Conservation (phyloP, 2,329 filamentous ascomycete species). For the Hypoxylon sp. region DNA sequence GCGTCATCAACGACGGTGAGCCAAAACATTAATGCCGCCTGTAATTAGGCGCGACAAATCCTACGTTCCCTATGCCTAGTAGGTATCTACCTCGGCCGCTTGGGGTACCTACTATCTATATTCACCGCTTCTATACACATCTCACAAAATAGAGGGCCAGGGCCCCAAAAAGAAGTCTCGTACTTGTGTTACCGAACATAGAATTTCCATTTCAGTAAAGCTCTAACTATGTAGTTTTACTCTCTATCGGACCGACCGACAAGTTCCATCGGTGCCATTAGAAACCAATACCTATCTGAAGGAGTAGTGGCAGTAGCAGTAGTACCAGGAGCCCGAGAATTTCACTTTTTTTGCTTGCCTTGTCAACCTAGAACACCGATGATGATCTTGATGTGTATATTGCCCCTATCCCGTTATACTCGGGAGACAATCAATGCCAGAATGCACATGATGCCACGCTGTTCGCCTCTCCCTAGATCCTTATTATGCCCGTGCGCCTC, state of each 20-base stretch:
- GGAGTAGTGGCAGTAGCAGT: not conserved
- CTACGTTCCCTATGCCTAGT: constrained; percentile 2
- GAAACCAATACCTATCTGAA: constrained; percentile 8
- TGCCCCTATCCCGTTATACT: constrained; percentile 18
- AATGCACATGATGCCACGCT: constrained; percentile 27
- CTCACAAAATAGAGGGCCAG: constrained; percentile 2
- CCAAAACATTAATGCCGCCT: not conserved
- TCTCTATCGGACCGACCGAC: constrained; percentile 35
- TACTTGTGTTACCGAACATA: constrained; percentile 35
- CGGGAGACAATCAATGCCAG: constrained; percentile 34
- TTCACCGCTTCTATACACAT: constrained; percentile 21
- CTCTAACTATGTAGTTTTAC: constrained; percentile 24
- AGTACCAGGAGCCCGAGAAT: constrained; percentile 29
- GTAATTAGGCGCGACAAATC: constrained; percentile 3
- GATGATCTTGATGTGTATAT: constrained; percentile 35
- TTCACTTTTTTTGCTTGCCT: constrained; percentile 21
- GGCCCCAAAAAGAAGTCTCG: not conserved
- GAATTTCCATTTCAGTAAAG: constrained; percentile 39
- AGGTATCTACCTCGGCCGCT: not conserved
- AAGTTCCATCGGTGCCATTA: constrained; percentile 22
- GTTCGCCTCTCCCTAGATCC: constrained; percentile 22
- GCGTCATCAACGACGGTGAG: constrained; percentile 21
- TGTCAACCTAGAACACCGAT: constrained; percentile 33
- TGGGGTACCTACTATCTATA: constrained; percentile 1
- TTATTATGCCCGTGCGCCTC: constrained; percentile 31